phyloP scores from a whole-genome alignment of 257 asterid species.

The Nicotiana tabacum region DNA sequence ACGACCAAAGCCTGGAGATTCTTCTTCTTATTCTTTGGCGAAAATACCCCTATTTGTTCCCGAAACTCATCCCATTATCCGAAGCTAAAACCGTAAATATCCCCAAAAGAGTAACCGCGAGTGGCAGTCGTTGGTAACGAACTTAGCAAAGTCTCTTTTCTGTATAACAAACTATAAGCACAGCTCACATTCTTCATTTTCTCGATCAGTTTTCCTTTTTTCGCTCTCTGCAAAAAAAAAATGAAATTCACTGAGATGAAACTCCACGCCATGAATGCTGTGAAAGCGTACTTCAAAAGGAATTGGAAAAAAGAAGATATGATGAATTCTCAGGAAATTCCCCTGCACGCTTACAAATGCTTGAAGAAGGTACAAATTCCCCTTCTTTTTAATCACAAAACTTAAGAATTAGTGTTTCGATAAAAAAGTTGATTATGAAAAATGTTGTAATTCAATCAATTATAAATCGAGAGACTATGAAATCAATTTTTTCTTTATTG shows the following conservation, averaged over 20 bases:
- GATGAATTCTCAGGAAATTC: background rate
- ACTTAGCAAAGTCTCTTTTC: background rate
- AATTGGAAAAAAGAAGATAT: background rate
- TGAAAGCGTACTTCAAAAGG: background rate
- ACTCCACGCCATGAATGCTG: background rate
- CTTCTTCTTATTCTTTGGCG: background rate
- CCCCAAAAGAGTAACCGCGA: background rate
- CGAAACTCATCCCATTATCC: background rate
- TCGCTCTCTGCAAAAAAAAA: background rate
- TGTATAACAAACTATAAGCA: background rate
- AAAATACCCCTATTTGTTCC: background rate
- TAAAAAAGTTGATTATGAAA: background rate
- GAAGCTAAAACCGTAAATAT: background rate
- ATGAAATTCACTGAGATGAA: background rate
- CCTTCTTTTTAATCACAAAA: background rate
- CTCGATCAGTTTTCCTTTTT: background rate
- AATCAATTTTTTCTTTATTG: no score
- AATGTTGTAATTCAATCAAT: background rate
- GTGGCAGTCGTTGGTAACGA: background rate
- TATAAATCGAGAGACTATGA: background rate
- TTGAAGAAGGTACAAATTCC: background rate
- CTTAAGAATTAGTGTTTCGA: background rate
- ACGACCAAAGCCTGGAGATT: background rate
- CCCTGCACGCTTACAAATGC: background rate
- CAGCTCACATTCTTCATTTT: background rate